Base-by-base conservation (phyloP, 495 filamentous ascomycete genomes). In the Aspergillus indologenus region DNA sequence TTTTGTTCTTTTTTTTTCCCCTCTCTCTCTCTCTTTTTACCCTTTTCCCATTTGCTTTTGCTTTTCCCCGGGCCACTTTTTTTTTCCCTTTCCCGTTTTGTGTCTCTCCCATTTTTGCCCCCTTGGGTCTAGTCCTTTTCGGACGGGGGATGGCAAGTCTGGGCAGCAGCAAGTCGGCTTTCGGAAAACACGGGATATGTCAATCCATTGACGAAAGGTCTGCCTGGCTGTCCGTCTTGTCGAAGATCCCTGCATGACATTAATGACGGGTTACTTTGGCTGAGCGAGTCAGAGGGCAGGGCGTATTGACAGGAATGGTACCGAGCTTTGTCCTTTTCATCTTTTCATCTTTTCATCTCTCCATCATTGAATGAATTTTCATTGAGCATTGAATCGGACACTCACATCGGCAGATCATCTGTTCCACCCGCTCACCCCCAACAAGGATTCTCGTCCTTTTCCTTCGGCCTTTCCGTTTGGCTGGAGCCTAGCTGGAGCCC, bases 161-260 rank as follows among this genome's bases (percentile, higher is more conserved):
- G n/a, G 29, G 24, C n/a, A 9, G 23, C 46, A 45, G 20, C 21
- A 43, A 40, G 53, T 54, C 55, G 49, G 54, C 45, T 48, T 18
- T 53, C 55, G 60, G 60, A 47, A 62, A 23, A 45, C 24, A 46
- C 60, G 60, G 60, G 20, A 51, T 21, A 12, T 26, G 55, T 4
- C 18, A 40, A 21, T 56, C 55, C 57, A 58, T 58, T 5, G 42
- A 53, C 53, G 15, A n/a, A 11, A 23, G 0, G 15, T 0, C 26
- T 26, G 23, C 23, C 47, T 23, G 48, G 18, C 15, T 31, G 48
- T 7, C 23, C 48, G 3, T 3, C 31, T 51, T 51, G 48, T 51
- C 15, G 23, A 40, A 23, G 23, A 31, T 29, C 48, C 48, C 29
- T 24, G 48, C 48, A 51, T 31, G 22, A 21, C 48, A 24, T 29